A percentile compares a stretch with the other conserved stretches of the same genome.
Evolutionary conservation across 208 protist genomes (phyloP).

Genomic region (Phytomonas serpens): DNA sequence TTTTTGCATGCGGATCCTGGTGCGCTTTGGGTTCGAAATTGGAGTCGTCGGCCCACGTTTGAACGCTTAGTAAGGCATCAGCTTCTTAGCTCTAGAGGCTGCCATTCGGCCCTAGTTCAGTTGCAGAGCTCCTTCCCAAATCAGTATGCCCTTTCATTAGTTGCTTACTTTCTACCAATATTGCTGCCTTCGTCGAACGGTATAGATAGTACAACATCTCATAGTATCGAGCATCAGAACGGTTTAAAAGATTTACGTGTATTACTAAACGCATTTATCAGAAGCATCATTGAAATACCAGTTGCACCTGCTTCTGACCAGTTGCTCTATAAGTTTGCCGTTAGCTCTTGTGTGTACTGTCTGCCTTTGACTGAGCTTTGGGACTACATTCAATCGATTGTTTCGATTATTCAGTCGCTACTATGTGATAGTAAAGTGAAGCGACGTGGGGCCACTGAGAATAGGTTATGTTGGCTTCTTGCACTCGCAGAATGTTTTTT

Average conservation of each 20-base stretch:
- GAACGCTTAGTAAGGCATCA: not conserved
- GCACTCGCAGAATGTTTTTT: not conserved
- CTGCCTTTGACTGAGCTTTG: not conserved
- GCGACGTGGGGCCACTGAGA: not conserved
- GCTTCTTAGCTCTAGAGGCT: not conserved
- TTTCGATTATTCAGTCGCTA: not conserved
- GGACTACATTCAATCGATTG: not conserved
- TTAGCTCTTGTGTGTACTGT: not conserved
- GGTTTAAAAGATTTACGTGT: not conserved
- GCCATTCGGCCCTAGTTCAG: not conserved
- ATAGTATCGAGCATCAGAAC: not conserved
- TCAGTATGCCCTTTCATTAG: not conserved
- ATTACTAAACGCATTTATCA: not conserved
- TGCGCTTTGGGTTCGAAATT: slow-evolving; percentile 6
- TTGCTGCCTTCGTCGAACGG: not conserved
- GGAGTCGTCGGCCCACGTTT: not conserved
- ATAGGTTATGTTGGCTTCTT: slow-evolving; percentile 1
- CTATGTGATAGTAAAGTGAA: not conserved
- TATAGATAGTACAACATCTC: not conserved
- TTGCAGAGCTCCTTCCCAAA: not conserved
- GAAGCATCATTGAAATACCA: not conserved
- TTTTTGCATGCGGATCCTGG: slow-evolving; percentile 8
- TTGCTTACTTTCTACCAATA: slow-evolving; percentile 1
- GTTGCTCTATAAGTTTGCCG: not conserved
- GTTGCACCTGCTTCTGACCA: not conserved